Conservation (phyloP, 805 yeast genomes). For the Nakazawaea siamensis region DNA sequence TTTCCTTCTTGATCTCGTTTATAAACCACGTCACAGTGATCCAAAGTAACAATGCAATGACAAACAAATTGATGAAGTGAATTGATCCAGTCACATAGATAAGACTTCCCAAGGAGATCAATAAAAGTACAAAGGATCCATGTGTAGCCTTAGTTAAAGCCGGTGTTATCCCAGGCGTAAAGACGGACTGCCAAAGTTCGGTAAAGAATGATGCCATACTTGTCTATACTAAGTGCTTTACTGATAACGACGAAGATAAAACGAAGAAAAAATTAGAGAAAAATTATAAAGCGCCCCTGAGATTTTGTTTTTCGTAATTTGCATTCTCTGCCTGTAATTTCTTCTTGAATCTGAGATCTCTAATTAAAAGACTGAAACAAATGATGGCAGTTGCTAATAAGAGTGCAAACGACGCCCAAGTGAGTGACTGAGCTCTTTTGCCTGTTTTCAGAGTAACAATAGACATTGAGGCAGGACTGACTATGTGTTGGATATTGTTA, state of each 20-base stretch:
- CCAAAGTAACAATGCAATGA: slow-evolving; percentile 51
- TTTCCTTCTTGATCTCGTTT: slow-evolving; percentile 45
- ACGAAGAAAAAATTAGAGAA: too few species aligned
- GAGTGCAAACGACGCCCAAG: slow-evolving; percentile 55
- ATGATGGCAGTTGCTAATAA: slow-evolving; percentile 29
- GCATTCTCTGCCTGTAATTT: not conserved
- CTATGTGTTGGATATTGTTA: slow-evolving; percentile 31
- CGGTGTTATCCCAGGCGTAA: slow-evolving; percentile 90
- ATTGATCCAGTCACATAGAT: slow-evolving; percentile 53
- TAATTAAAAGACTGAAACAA: too few species aligned
- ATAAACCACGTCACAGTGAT: slow-evolving; percentile 84
- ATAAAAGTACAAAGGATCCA: slow-evolving; percentile 61
- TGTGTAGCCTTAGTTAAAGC: slow-evolving; percentile 88
- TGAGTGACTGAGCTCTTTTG: slow-evolving; percentile 43
- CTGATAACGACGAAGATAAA: too few species aligned
- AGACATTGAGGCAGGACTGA: slow-evolving; percentile 42
- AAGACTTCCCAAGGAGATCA: slow-evolving; percentile 47
- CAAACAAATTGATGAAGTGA: slow-evolving; percentile 51
- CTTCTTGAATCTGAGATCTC: too few species aligned
- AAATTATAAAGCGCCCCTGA: too few species aligned
- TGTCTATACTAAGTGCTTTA: not conserved
- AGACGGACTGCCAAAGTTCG: slow-evolving; percentile 84
- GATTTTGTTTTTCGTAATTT: too few species aligned
- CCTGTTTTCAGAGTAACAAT: slow-evolving; percentile 38
- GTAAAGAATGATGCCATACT: slow-evolving; percentile 34